Evolutionary conservation across 2,329 filamentous ascomycete species (phyloP).

Genomic region (Botrytis hyacinthi): DNA sequence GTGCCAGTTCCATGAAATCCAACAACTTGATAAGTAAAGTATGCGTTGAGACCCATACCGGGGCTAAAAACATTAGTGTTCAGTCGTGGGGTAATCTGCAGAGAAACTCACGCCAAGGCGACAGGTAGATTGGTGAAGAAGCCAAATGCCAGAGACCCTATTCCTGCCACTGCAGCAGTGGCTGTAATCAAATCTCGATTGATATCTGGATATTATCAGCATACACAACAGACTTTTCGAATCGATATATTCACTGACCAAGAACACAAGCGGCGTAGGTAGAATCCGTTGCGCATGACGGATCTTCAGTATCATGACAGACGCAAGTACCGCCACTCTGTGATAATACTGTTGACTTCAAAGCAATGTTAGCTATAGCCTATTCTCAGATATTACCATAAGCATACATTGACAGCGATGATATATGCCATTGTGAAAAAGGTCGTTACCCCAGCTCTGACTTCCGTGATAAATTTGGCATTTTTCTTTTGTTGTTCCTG

Average conservation of each 20-base stretch:
- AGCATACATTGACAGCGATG: conserved; percentile 65
- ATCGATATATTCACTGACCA: conserved; percentile 25
- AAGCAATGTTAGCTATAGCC: conserved; percentile 27
- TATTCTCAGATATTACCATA: no score
- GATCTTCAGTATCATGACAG: conserved; percentile 45
- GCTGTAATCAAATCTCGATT: conserved; percentile 69
- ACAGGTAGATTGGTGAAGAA: conserved; percentile 80
- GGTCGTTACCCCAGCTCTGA: conserved; percentile 77
- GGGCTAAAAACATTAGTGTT: conserved; percentile 45
- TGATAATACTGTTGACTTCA: conserved; percentile 68
- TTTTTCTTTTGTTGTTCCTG: conserved; percentile 66
- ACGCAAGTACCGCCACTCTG: conserved; percentile 75
- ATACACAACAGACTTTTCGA: neutral
- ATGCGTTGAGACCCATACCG: conserved; percentile 66
- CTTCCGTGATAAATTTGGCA: conserved; percentile 71
- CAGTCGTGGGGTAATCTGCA: neutral
- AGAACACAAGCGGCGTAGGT: conserved; percentile 47
- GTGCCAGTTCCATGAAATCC: conserved; percentile 56
- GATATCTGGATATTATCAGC: conserved; percentile 5
- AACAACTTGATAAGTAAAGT: conserved; percentile 66
- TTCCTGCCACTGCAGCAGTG: conserved; percentile 74
- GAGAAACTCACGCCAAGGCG: conserved; percentile 60
- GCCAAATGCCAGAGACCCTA: conserved; percentile 75
- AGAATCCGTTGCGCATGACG: conserved; percentile 34
- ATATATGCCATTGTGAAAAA: conserved; percentile 84